Base-by-base conservation (phyloP, 1,139 yeast genomes). In the Wickerhamomyces sp. region DNA sequence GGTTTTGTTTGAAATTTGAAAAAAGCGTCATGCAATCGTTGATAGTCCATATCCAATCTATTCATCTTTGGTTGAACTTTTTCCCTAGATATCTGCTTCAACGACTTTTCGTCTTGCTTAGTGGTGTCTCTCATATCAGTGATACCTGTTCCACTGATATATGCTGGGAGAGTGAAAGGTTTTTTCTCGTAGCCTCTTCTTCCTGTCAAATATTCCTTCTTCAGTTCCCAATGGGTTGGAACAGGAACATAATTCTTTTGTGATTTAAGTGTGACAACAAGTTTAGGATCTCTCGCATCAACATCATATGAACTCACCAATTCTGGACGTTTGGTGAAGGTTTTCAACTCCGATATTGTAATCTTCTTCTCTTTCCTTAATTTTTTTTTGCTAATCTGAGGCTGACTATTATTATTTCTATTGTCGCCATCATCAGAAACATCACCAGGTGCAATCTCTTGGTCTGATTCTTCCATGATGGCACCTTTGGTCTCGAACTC, bases 51-150 rank as follows among this genome's bases (percentile, higher is more conserved):
- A 58, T 91, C 98, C 19, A 91, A 61, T 38, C 78, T 69, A 1
- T 95, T 95, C 76, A 87, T 68, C 55, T 86, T 87, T 0, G 96
- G 96, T 55, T 87, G 96, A 0, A 89, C 94, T 36, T 84, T 69
- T 39, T 85, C 93, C 42, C 97, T 68, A 56, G 82, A 83, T 52
- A 74, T 73, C 49, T 87, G 94, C 51, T 84, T 78, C 45, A 87
- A 55, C 3, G 83, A 71, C 8, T 67, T 66, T 16, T 72, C 81
- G 25, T 70, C 74, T 15, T 65, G 66, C 23, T 64, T 59, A 6
- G 64, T 62, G 0, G 72, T 62, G 41, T 78, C 77, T 54, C 97
- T 71, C 95, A 89, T 85, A 40, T 84, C 89, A 49, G 78, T 75
- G 28, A 91, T 88, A 2, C 96, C 96, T 0, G 97, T 91, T 37